Percentiles rank a stretch among this genome's conserved stretches.
Conservation (phyloP, 495 filamentous ascomycete species). For the Xanthoparmelia taractica region DNA sequence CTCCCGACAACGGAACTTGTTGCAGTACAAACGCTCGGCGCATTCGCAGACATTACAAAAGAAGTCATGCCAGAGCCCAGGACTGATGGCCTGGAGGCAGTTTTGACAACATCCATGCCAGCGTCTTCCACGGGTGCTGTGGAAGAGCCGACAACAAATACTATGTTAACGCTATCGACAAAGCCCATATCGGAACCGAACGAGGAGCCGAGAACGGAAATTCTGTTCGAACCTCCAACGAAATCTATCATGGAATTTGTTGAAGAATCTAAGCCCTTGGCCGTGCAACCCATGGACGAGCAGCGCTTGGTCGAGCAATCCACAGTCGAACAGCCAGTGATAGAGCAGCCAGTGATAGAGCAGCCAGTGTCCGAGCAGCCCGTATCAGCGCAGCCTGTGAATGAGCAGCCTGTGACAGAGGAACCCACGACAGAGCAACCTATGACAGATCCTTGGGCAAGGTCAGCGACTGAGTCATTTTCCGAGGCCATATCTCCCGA, state of each 20-base stretch:
- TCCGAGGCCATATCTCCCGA: slow-evolving; percentile 9
- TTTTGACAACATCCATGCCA: background rate
- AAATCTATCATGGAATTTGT: background rate
- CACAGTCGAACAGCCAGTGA: background rate
- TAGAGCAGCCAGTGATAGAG: background rate
- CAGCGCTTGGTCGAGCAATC: background rate
- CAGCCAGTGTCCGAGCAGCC: background rate
- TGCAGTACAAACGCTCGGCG: background rate
- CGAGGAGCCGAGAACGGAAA: background rate
- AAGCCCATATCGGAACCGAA: background rate
- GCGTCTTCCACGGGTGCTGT: background rate
- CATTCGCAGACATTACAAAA: background rate
- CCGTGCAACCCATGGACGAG: background rate
- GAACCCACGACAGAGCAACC: background rate
- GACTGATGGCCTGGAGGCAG: background rate
- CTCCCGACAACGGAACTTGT: background rate
- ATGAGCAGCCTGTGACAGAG: background rate
- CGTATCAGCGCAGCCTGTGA: background rate
- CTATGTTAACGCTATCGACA: background rate
- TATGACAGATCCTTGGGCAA: background rate
- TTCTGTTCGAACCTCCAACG: background rate
- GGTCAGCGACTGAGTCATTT: background rate
- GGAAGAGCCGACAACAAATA: background rate
- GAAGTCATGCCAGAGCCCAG: background rate
- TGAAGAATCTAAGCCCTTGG: background rate